Evolutionary conservation across 441 rosid genomes (phyloP), one percentile per base, ranked within the genome.

Genomic region (Melastoma candidum): DNA sequence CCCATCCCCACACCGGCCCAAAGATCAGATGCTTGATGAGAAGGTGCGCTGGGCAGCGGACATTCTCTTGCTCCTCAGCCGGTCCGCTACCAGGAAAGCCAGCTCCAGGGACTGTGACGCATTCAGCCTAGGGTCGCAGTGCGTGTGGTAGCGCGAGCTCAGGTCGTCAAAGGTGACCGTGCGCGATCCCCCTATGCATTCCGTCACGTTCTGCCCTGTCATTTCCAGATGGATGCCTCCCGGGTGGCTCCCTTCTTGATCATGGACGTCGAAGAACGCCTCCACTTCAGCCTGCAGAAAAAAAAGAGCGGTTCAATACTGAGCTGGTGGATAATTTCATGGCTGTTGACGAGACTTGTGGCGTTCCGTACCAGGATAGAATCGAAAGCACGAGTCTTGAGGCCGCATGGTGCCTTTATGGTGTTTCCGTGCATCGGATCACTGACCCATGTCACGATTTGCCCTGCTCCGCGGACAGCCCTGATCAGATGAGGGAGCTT

Each of bases 151-250:
- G 44, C 87, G 83, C 1, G 87, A 84, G 66, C 82, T 63, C 29
- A 84, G 56, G 63, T 81, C 84, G 44, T 84, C 85, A 0, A 58
- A 81, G 0, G 87, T 84, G 44, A 84, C 88, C 2, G 80, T 77
- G n/a, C 80, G 73, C 1, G 89, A 82, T n/a, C 94, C 94, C 62
- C 94, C 94, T 7, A 84, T 74, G 74, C 89, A 81, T 54, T 84
- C 92, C 1, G 92, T 81, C 64, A 84, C 93, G 39, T 84, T 82
- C 73, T 84, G 89, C 0, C 88, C 88, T 0, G 93, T 79, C 94
- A 82, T 84, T 73, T 84, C 89, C 7, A 82, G 76, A 66, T 84
- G 94, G 58, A 84, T 57, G 41, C 89, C 93, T n/a, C 93, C 94
- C 0, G 89, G 80, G 44, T 77, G 72, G 71, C 94, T 84, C 44